phyloP scores from a whole-genome alignment of 106 monocot genomes.

The Dioscorea dumetorum region DNA sequence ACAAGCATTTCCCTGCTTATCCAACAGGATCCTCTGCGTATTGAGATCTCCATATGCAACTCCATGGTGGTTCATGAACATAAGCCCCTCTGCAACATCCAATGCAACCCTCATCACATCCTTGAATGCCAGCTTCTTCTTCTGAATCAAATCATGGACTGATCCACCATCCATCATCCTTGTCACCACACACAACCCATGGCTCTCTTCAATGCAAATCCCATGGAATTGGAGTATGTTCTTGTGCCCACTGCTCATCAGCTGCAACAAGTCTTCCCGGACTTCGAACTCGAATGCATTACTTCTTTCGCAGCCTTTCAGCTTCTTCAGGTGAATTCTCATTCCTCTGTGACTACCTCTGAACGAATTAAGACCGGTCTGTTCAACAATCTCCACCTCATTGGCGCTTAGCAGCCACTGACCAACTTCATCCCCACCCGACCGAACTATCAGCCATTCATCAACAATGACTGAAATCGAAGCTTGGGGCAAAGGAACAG shows the following conservation, averaged over 20 bases:
- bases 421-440: constrained; percentile 52
- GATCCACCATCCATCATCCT: constrained; percentile 84
- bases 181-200: constrained; percentile 78
- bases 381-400: constrained; percentile 52
- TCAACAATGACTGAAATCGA: constrained; percentile 52
- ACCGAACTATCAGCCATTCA: constrained; percentile 71
- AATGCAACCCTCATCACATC: constrained; percentile 61
- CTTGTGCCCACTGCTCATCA: constrained; percentile 87
- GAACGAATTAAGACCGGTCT: constrained; percentile 47
- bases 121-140: constrained; percentile 30
- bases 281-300: constrained; percentile 73
- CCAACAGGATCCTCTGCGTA: constrained; percentile 61
- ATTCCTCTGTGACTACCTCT: constrained; percentile 48
- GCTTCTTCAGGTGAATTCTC: constrained; percentile 65
- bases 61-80: constrained; percentile 82
- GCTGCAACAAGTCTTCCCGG: constrained; percentile 62
- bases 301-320: constrained; percentile 70
- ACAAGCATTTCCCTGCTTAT: constrained; percentile 68
- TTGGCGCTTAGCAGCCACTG: constrained; percentile 55
- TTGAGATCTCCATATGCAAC: constrained; percentile 78
- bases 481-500: constrained; percentile 44
- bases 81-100: constrained; percentile 75
- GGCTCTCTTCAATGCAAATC: constrained; percentile 50
- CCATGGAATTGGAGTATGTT: constrained; percentile 69
- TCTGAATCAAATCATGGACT: constrained; percentile 57